A percentile compares a stretch with the other conserved stretches of the same genome.
phyloP scores from a whole-genome alignment of 1,284 basidiomycete genomes.

The Meira nashicola region DNA sequence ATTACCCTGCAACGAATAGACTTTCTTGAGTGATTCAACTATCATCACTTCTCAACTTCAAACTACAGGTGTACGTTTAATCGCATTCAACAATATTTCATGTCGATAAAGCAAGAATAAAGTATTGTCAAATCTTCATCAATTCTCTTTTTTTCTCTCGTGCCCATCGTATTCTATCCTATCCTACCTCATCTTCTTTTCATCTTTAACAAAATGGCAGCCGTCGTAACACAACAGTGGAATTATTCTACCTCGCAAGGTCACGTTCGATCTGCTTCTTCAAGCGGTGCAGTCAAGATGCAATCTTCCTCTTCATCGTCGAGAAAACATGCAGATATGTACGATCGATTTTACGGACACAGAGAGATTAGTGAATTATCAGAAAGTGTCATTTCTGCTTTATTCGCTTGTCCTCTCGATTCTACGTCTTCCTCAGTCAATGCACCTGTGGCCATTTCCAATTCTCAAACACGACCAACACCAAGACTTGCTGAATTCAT shows the following conservation, averaged over 20 bases:
- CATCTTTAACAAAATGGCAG: conserved; percentile 2
- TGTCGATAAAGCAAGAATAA: too few species aligned
- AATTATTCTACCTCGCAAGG: too few species aligned
- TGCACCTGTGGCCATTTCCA: conserved; percentile 6
- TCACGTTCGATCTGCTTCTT: neutral
- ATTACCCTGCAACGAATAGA: too few species aligned
- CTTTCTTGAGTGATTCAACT: too few species aligned
- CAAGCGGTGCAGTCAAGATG: conserved; percentile 3
- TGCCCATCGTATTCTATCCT: neutral
- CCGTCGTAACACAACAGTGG: neutral
- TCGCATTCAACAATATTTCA: too few species aligned
- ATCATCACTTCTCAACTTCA: too few species aligned
- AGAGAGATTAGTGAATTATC: conserved; percentile 40
- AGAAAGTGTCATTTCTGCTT: conserved; percentile 43
- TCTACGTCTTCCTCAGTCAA: conserved; percentile 38
- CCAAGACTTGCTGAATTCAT: conserved; percentile 52
- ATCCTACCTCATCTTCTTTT: conserved; percentile 9
- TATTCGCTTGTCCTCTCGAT: conserved; percentile 46
- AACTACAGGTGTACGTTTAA: too few species aligned
- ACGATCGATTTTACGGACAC: conserved; percentile 46
- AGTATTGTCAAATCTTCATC: neutral
- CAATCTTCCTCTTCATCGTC: conserved; percentile 4
- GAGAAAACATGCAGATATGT: conserved; percentile 2
- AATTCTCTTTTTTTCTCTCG: conserved; percentile 14
- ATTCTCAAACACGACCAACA: conserved; percentile 10